Conservation (phyloP, 345 rosid genomes). For the Citrus mangshanensis region DNA sequence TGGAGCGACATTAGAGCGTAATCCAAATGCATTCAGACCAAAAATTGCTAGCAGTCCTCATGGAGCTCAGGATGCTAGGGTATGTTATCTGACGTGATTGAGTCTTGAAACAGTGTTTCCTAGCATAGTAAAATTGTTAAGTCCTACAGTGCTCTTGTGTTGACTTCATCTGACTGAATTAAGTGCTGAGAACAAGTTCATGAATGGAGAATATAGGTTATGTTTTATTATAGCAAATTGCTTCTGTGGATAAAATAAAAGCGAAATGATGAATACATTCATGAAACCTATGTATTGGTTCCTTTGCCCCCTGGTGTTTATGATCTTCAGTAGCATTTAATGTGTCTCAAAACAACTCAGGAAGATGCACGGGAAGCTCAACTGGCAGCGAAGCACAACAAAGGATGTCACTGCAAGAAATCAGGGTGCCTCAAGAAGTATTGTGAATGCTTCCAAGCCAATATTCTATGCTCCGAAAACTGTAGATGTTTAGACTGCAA, state of each 20-base stretch:
- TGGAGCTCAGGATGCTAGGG: conserved; percentile 48
- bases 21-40: conserved; percentile 71
- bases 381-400: conserved; percentile 67
- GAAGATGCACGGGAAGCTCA: conserved; percentile 45
- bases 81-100: conserved; percentile 12
- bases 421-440: conserved; percentile 92
- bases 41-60: conserved; percentile 66
- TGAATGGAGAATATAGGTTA: not conserved
- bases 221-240: not conserved
- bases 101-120: not conserved
- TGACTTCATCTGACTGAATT: not conserved
- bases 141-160: not conserved
- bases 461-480: conserved; percentile 78
- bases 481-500: conserved; percentile 84
- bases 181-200: not conserved
- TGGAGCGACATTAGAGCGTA: conserved; percentile 54
- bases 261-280: not conserved
- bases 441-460: conserved; percentile 89
- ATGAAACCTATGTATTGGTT: not conserved
- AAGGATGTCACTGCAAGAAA: conserved; percentile 90
- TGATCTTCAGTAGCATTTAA: not conserved
- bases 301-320: not conserved
- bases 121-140: not conserved
- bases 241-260: not conserved
- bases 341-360: conserved; percentile 32